These are phyloP conservation scores for Xylaria grammica DNA, from an alignment of 495 filamentous ascomycete genomes.

Conservation along the genomic window DNA sequence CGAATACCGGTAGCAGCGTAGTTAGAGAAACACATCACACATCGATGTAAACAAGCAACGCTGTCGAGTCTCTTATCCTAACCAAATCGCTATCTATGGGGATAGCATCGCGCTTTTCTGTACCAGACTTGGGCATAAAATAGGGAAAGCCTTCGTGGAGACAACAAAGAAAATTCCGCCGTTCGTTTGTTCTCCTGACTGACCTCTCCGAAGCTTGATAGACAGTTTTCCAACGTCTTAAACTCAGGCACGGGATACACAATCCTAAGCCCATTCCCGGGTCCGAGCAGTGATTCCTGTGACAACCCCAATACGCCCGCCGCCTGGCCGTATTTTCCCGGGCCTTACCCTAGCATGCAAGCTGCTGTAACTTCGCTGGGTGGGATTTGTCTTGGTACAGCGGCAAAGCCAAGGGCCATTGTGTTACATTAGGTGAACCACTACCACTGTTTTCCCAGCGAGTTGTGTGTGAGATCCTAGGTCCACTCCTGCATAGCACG, in stretches of 20 bases:
- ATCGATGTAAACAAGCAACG: slow-evolving; percentile 12
- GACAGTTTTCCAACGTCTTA: slow-evolving; percentile 19
- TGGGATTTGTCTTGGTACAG: neutral
- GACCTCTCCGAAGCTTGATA: slow-evolving; percentile 27
- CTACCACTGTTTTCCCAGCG: neutral
- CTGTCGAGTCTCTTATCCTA: no score
- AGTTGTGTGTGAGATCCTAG: no score
- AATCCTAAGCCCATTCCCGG: slow-evolving; percentile 29
- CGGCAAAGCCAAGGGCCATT: neutral
- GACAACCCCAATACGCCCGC: neutral
- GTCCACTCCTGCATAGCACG: no score
- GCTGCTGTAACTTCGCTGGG: neutral
- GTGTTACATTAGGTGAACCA: neutral
- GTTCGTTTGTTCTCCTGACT: no score
- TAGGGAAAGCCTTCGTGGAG: no score
- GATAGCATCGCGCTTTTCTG: no score
- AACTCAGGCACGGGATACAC: slow-evolving; percentile 28
- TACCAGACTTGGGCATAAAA: no score
- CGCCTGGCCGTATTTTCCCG: neutral
- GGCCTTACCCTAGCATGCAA: neutral
- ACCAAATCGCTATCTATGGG: no score
- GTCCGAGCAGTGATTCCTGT: neutral
- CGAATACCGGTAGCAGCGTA: neutral
- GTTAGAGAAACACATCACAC: neutral
- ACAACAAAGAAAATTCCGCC: no score